Evolutionary conservation across 257 asterid species (phyloP).

Genomic region (Paraleonurus japonicus): DNA sequence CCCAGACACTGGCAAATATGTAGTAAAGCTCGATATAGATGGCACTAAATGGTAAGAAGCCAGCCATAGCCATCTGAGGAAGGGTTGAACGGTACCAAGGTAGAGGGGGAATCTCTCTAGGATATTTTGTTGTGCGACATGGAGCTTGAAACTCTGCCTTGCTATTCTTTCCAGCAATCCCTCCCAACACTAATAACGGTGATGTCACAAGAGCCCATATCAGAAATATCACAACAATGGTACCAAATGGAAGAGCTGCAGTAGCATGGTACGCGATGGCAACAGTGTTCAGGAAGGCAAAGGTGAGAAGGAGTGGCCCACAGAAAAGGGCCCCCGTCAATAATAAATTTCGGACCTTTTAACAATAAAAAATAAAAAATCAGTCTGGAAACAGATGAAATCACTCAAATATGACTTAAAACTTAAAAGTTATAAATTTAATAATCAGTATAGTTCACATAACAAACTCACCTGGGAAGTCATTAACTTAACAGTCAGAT

Average conservation of each 20-base stretch:
- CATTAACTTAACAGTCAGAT: not conserved
- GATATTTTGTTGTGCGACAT: slow-evolving; percentile 75
- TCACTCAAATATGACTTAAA: not conserved
- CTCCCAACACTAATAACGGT: slow-evolving; percentile 75
- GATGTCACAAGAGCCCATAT: slow-evolving; percentile 91
- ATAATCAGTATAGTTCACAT: not conserved
- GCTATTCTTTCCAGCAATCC: slow-evolving; percentile 82
- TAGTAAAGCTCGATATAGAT: slow-evolving; percentile 83
- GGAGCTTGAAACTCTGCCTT: slow-evolving; percentile 87
- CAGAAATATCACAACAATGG: slow-evolving; percentile 75
- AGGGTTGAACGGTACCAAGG: slow-evolving; percentile 85
- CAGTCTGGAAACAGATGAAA: slow-evolving; percentile 32
- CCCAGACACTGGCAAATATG: slow-evolving; percentile 93
- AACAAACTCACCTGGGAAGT: not conserved
- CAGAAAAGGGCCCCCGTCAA: slow-evolving; percentile 78
- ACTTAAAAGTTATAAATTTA: not conserved
- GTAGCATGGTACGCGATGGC: slow-evolving; percentile 86
- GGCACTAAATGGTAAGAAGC: slow-evolving; percentile 92
- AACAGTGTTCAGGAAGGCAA: slow-evolving; percentile 82
- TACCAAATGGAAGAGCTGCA: slow-evolving; percentile 88
- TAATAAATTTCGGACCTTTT: slow-evolving; percentile 77
- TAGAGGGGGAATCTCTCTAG: slow-evolving; percentile 75
- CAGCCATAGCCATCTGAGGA: slow-evolving; percentile 99
- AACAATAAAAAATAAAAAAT: slow-evolving; percentile 56
- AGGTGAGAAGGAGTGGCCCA: slow-evolving; percentile 76